A percentile compares a stretch with the other conserved stretches of the same genome.
Conservation (phyloP, 2,329 filamentous ascomycete species). For the Verticillium alfalfae region DNA sequence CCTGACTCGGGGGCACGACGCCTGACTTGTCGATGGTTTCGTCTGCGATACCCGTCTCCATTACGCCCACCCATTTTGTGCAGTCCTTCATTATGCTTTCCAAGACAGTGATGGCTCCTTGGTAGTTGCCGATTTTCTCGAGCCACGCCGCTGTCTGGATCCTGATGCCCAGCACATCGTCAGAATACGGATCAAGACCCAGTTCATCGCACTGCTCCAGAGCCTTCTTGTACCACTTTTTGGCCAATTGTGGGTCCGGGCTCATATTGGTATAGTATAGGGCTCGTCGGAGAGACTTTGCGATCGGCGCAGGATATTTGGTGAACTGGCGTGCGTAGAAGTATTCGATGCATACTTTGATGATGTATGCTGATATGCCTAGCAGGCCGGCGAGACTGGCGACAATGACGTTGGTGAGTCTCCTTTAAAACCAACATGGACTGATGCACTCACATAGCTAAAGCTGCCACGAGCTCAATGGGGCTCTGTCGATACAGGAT, state of each 20-base stretch:
- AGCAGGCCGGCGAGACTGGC: constrained; percentile 26
- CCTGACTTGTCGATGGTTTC: constrained; percentile 38
- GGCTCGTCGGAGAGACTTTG: constrained; percentile 73
- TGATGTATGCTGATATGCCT: constrained; percentile 28
- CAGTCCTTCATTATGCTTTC: constrained; percentile 72
- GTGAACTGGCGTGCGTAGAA: constrained; percentile 52
- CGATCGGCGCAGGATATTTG: constrained; percentile 62
- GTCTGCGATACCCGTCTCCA: constrained; percentile 44
- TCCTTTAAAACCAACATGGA: neutral
- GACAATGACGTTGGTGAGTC: constrained; percentile 13
- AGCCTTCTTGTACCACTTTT: constrained; percentile 79
- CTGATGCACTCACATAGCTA: constrained; percentile 29
- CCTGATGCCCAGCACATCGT: constrained; percentile 86
- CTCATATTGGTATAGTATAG: constrained; percentile 80
- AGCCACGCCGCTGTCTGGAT: constrained; percentile 76
- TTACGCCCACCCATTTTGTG: constrained; percentile 50
- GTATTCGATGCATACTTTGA: constrained; percentile 45
- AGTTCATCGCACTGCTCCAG: constrained; percentile 67
- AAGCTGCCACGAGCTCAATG: constrained; percentile 34
- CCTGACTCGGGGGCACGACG: constrained; percentile 16
- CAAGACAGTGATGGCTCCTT: constrained; percentile 68
- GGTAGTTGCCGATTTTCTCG: constrained; percentile 67
- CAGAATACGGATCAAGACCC: constrained; percentile 80
- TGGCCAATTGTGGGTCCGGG: constrained; percentile 68
- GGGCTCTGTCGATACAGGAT: constrained; percentile 34